Base-by-base conservation (phyloP, 768 basidiomycete genomes). In the Naganishia kalamii region DNA sequence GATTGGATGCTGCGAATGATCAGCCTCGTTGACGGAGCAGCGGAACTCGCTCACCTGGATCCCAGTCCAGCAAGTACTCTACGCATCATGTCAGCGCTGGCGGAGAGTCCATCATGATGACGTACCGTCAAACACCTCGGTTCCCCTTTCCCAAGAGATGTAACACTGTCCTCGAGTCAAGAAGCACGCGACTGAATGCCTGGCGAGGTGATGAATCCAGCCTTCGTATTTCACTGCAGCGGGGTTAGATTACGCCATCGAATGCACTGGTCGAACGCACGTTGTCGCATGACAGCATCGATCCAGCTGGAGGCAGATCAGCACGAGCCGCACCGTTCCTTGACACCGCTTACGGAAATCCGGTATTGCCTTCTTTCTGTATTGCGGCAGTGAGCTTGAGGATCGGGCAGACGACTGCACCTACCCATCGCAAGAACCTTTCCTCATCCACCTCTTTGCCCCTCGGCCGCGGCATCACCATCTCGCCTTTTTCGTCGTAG, bases 201-300 rank as follows among this genome's bases (percentile, higher is more conserved):
- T 68, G 12, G 75, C 77, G 13, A 80, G 74, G 62, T 79, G 79
- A 68, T 80, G 79, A 35, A 80, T 78, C 79, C 79, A 80, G 5
- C 79, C 79, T 63, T 78, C 74, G 25, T 65, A 5, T 44, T 74
- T 72, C 4, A 79, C 64, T 65, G 33, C 29, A 1, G 30, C 15
- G 23, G n/a, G 17, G 2, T 44, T 17, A 30, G 47, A 29, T 21
- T 33, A 19, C 13, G 41, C 21, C 11, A 13, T 5, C n/a, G 41
- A 3, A 23, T 10, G 51, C 27, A 43, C 4, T 8, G 27, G 33
- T n/a, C 2, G 23, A 1, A 48, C 64, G 48, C 10, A 60, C 64
- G 63, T 63, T 78, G 77, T 33, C 79, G 64, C 79, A 79, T 79
- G 50, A 75, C 72, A 4, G 75, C 77, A 63, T 77, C 77, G 32